These are phyloP conservation scores for Globisporangium camurandrum DNA, from an alignment of 352 stramenopile species.

Conservation along the genomic window DNA sequence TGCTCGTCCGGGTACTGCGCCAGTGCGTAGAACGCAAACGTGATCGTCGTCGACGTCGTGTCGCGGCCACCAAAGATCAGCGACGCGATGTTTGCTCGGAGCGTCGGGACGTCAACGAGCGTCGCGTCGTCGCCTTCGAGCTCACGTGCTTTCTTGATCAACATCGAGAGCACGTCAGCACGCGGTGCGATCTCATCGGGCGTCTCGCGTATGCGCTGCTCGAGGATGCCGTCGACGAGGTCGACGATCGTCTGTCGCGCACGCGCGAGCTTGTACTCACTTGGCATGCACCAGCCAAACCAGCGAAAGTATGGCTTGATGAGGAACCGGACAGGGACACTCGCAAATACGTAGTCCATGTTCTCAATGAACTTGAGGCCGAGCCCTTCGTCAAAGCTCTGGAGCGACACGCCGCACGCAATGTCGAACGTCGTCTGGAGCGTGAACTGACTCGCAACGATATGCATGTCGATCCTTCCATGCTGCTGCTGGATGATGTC, in stretches of 20 bases:
- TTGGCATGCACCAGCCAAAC: slow-evolving; percentile 48
- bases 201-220: slow-evolving; percentile 24
- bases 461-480: slow-evolving; percentile 28
- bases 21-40: slow-evolving; percentile 56
- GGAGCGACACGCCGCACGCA: slow-evolving; percentile 31
- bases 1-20: slow-evolving; percentile 43
- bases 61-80: neutral
- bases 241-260: slow-evolving; percentile 14
- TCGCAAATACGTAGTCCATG: slow-evolving; percentile 46
- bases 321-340: slow-evolving; percentile 35
- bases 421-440: slow-evolving; percentile 49
- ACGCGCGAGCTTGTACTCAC: slow-evolving; percentile 30
- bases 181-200: slow-evolving; percentile 18
- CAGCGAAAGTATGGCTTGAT: slow-evolving; percentile 52
- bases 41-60: slow-evolving; percentile 1
- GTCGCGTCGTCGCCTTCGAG: slow-evolving; percentile 8
- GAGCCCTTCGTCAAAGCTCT: slow-evolving; percentile 21
- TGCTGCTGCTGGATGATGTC: slow-evolving; percentile 7
- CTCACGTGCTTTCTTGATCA: slow-evolving; percentile 40
- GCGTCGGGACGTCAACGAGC: neutral
- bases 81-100: neutral
- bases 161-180: slow-evolving; percentile 40
- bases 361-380: slow-evolving; percentile 20
- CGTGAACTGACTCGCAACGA: slow-evolving; percentile 13
- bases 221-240: slow-evolving; percentile 36